Base-by-base conservation (phyloP, 495 filamentous ascomycete species). In the Penicillium macrosclerotiorum region DNA sequence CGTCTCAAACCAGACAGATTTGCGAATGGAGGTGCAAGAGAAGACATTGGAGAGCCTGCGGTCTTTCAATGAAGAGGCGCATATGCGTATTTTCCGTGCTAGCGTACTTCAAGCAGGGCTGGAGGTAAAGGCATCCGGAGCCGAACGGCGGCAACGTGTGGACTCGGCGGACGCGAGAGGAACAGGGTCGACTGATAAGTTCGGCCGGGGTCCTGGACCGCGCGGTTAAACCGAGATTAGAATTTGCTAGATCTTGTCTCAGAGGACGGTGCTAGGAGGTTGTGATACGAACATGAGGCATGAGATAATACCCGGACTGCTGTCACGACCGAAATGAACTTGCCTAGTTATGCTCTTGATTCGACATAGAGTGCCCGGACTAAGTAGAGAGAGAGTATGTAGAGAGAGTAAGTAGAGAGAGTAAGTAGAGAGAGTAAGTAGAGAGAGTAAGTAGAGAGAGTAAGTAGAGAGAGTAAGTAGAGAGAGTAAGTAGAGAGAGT, bases 41-140 rank as follows among this genome's bases (percentile, higher is more conserved):
- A 69, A 81, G 4, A 80, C 84, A 0, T 63, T 94, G 22, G 60
- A 78, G n/a, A 80, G 78, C 49, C 79, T 89, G 17, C 78, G 79
- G 33, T 71, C 78, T 18, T 94, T 90, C 57, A 81, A 90, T 55
- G 74, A 77, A 19, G 83, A 86, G 45, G 80, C 89, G 11, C 77
- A 88, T 33, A 73, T 90, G 50, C 79, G 88, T 30, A 69, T 96
- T 31, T 68, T 89, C 35, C 81, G 85, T 37, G 83, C 94, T 62
- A 84, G 85, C 42, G 76, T 94, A 24, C 64, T 83, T 5, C 73
- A 78, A 8, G 85, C 89, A 0, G 89, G 88, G 7, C 67, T 96
- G 16, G 88, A 93, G 45, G 75, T 96, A 8, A 77, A 76, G 46
- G 62, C 45, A 14, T 29, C 54, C 3, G 36, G 51, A 2, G 52